Base-by-base conservation (phyloP, 164 flowering plant species). In the Liriodendron chinense region DNA sequence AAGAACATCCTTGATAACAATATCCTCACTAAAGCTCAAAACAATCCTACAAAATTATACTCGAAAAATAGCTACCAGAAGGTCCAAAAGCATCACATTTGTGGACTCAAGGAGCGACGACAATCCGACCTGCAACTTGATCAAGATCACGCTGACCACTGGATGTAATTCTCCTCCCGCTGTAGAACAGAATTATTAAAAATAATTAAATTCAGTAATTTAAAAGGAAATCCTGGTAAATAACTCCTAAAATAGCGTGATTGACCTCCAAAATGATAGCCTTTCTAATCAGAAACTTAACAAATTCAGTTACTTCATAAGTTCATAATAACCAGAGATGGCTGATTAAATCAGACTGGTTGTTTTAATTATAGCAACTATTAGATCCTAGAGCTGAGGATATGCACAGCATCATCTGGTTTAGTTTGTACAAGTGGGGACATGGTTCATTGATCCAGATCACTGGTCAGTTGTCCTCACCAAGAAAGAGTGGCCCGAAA, bases 41-140 rank as follows among this genome's bases (percentile, higher is more conserved):
- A 53, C 59, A 53, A 7, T 9, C 21, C 22, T 63, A 18, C 66
- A 63, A 63, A 63, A 63, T 22, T 22, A 16, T 53, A 20, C 66
- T 63, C 5, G 25, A 63, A 63, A 18, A 63, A 21, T 7, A 63
- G 20, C 66, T 8, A 21, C 13, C 20, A 9, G 4, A 63, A 63
- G 20, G 66, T 63, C 25, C 9, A 63, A 63, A 63, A 63, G 66
- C 62, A 49, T 14, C 18, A 63, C 61, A 18, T 14, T 47, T 47
- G 34, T 22, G 22, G 2, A 8, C 23, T 79, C 85, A 88, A 56
- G 82, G 85, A 26, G 85, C 82, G 76, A 85, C 83, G 1, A 72
- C 80, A 24, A 87, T 82, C 34, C 93, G 76, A n/a, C 91, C 92
- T 13, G 91, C 91, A 80, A 89, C 92, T 76, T 87, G 92, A 62